Evolutionary conservation across 306 rosid genomes (phyloP).

Genomic region (Abrus precatorius): DNA sequence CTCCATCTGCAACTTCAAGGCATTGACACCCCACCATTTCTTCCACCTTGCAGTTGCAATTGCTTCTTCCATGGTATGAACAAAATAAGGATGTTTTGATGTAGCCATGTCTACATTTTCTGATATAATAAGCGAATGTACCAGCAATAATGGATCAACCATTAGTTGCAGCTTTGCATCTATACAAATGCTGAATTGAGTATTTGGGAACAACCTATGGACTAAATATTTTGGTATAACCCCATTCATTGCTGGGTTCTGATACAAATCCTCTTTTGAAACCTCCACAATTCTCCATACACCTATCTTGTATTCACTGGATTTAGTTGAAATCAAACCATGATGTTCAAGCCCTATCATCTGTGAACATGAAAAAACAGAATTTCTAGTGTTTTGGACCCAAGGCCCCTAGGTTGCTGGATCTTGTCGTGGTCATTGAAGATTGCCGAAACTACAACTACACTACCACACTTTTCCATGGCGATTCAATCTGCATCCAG

Average conservation of each 20-base stretch:
- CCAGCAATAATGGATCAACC: slow-evolving; percentile 90
- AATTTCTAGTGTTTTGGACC: slow-evolving; percentile 63
- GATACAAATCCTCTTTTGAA: slow-evolving; percentile 59
- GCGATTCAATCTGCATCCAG: slow-evolving; percentile 66
- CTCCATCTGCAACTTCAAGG: slow-evolving; percentile 87
- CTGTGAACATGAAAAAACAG: slow-evolving; percentile 89
- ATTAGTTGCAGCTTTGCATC: slow-evolving; percentile 87
- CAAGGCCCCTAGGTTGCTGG: slow-evolving; percentile 87
- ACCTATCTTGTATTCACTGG: slow-evolving; percentile 63
- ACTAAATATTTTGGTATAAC: slow-evolving; percentile 86
- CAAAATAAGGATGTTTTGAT: slow-evolving; percentile 80
- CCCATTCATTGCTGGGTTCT: slow-evolving; percentile 93
- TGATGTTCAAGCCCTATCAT: slow-evolving; percentile 67
- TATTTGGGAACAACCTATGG: slow-evolving; percentile 83
- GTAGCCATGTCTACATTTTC: slow-evolving; percentile 86
- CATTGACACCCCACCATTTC: slow-evolving; percentile 85
- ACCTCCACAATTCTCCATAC: slow-evolving; percentile 84
- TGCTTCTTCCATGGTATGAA: slow-evolving; percentile 92
- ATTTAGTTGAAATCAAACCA: slow-evolving; percentile 54
- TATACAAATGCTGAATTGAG: slow-evolving; percentile 88
- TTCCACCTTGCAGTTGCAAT: slow-evolving; percentile 98
- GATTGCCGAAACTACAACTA: slow-evolving; percentile 93
- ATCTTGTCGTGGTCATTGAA: slow-evolving; percentile 95
- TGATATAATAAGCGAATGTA: slow-evolving; percentile 73
- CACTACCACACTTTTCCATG: slow-evolving; percentile 76